Percentiles rank a stretch among this genome's conserved stretches.
Conservation (phyloP, 2,329 filamentous ascomycete genomes). For the Alternaria infectoria region DNA sequence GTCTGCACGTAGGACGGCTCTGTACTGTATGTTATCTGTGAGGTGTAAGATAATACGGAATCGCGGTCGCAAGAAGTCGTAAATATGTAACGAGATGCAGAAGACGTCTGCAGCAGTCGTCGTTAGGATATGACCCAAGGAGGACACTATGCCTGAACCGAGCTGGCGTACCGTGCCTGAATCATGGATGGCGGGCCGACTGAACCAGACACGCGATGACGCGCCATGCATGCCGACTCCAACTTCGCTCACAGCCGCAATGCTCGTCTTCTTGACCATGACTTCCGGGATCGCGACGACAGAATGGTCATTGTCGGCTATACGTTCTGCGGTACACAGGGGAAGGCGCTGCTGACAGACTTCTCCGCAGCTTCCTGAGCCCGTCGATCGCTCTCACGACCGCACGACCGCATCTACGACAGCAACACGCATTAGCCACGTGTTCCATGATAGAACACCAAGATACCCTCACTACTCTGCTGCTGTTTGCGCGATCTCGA, state of each 20-base stretch:
- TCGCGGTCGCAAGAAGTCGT: background rate
- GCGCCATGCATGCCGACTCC: background rate
- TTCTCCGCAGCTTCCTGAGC: background rate
- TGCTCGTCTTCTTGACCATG: background rate
- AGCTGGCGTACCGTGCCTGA: background rate
- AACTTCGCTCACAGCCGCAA: background rate
- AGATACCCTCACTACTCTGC: background rate
- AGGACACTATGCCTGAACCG: constrained; percentile 2
- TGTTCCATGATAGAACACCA: background rate
- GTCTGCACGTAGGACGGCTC: background rate
- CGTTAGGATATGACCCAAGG: background rate
- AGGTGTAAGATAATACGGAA: background rate
- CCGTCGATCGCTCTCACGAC: background rate
- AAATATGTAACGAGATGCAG: background rate
- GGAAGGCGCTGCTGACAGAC: background rate
- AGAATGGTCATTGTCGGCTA: background rate
- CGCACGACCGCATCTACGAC: background rate
- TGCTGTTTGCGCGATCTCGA: background rate
- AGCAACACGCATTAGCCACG: background rate
- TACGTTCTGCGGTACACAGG: background rate
- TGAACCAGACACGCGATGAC: background rate
- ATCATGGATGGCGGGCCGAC: background rate
- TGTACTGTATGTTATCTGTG: background rate
- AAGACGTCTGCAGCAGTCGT: background rate
- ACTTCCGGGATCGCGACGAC: background rate